These are phyloP conservation scores for Aureobasidium mangrovei DNA, from an alignment of 2,329 filamentous ascomycete species.

Conservation along the genomic window DNA sequence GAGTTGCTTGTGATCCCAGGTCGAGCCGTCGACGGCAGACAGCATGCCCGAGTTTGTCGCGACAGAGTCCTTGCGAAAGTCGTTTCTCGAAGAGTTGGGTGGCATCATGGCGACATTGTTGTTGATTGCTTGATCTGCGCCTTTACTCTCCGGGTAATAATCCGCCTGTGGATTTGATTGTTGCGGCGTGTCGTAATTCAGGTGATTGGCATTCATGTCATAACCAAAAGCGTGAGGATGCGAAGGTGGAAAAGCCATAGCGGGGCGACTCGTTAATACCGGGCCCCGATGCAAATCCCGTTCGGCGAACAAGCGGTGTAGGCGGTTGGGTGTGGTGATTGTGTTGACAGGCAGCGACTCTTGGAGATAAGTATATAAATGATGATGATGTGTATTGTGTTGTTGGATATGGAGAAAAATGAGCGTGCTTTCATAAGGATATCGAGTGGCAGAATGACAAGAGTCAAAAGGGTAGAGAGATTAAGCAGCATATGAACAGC, in stretches of 20 bases:
- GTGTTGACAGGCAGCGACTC: neutral
- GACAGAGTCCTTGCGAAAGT: conserved; percentile 26
- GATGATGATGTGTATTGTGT: neutral
- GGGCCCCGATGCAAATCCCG: neutral
- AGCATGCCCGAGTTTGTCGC: conserved; percentile 26
- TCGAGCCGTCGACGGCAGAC: conserved; percentile 21
- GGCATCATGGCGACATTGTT: conserved; percentile 23
- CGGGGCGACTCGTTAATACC: conserved; percentile 2
- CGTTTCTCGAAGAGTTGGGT: conserved; percentile 16
- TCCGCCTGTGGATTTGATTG: neutral
- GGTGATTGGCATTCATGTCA: conserved; percentile 1
- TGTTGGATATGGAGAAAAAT: neutral
- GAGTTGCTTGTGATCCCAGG: conserved; percentile 25
- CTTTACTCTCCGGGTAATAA: neutral
- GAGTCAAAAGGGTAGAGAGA: conserved; percentile 6
- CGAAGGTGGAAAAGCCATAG: conserved; percentile 3
- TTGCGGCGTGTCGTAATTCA: conserved; percentile 2
- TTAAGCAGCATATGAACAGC: conserved; percentile 6
- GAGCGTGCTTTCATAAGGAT: conserved; percentile 12
- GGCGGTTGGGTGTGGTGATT: neutral
- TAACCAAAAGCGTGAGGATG: conserved; percentile 7
- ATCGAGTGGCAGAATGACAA: neutral
- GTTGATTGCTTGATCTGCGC: neutral
- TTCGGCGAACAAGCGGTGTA: conserved; percentile 7
- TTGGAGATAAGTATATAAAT: neutral